Percentiles rank a stretch among this genome's conserved stretches.
These are phyloP conservation scores for Ustilago tritici DNA, from an alignment of 1,284 basidiomycete species.

Conservation along the genomic window DNA sequence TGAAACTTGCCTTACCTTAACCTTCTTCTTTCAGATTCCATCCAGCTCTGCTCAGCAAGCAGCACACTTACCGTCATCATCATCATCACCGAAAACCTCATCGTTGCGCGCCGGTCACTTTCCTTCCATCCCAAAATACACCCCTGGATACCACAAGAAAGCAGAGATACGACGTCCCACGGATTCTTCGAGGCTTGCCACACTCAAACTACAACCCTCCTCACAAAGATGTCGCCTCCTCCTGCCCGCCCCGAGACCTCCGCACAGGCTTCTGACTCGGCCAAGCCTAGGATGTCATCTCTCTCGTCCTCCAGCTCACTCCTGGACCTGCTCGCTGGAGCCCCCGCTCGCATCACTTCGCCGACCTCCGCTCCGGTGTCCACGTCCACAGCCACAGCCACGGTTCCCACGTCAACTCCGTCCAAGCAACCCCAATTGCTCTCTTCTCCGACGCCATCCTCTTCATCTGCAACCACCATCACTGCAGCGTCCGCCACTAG, in stretches of 20 bases:
- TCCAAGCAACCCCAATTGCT: background rate
- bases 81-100: background rate
- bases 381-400: conserved; percentile 10
- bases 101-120: background rate
- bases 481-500: background rate
- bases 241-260: conserved; percentile 4
- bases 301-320: conserved; percentile 34
- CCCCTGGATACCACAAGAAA: background rate
- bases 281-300: conserved; percentile 1
- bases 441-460: background rate
- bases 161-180: background rate
- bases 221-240: conserved; percentile 18
- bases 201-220: background rate
- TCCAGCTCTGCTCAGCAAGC: conserved; percentile 1
- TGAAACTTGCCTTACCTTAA: conserved; percentile 2
- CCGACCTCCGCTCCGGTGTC: conserved; percentile 33
- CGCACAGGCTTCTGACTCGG: background rate
- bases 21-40: background rate
- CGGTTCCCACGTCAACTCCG: background rate
- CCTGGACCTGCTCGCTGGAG: conserved; percentile 46
- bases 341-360: conserved; percentile 31
- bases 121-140: conserved; percentile 7
- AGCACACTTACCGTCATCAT: conserved; percentile 3
- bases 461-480: background rate
- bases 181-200: background rate